Evolutionary conservation across 805 yeast species (phyloP), one percentile per base, ranked within the genome.

Genomic region (Kockiozyma suomiensis): DNA sequence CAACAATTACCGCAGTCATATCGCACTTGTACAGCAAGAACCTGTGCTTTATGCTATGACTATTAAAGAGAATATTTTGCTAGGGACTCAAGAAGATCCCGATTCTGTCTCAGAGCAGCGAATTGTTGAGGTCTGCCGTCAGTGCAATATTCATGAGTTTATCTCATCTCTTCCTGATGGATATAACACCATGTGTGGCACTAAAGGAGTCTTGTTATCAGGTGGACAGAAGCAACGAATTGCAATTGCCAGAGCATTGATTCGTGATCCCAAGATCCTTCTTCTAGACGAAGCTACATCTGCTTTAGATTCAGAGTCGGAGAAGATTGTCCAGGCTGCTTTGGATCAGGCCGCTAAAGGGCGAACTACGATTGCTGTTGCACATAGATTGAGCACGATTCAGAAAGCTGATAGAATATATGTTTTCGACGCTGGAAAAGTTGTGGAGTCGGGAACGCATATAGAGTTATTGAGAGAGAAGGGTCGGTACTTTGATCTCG

Each of bases 361-460:
- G 25, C 84, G 91, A 67, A 86, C 92, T 1, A 84, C 87, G 45
- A 74, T 87, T 63, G 87, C 91, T 69, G 85, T 87, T 73, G 92
- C 92, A 10, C 93, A 87, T 72, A 76, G 93, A 69, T 77, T 87
- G 74, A 81, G 81, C 66, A 84, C 88, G 0, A 84, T 84, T 62
- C 72, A 76, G 48, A 77, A 79, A 58, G 81, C 90, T 0, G 76
- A 80, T 51, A 75, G 74, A 51, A 83, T 86, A 19, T 78, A 79
- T 49, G 78, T 84, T 56, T 70, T 87, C 57, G 77, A 78, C 47
- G 72, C 76, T 45, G 91, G 92, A n/a, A 72, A 73, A 41, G 80
- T 86, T 33, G 71, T 74, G 2, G 90, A 86, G 67, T 68, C 73
- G 4, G 84, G 86, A 4, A 72, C 75, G 2, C 83, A 76, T 66